These are phyloP conservation scores for Aspergillus bertholletiae DNA, from an alignment of 495 filamentous ascomycete species.

Conservation along the genomic window DNA sequence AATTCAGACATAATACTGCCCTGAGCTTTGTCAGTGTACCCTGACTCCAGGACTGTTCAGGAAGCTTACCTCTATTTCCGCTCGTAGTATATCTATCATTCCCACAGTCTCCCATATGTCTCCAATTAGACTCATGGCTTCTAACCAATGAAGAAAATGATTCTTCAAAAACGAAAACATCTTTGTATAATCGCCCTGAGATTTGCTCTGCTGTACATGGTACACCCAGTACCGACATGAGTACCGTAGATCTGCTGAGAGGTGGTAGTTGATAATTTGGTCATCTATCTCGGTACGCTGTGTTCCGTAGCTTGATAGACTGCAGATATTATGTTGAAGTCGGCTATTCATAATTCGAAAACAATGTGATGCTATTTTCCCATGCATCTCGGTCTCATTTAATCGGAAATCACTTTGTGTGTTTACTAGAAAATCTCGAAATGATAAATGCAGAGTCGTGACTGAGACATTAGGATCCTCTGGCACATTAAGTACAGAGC, in stretches of 20 bases:
- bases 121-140: slow-evolving; percentile 38
- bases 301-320: slow-evolving; percentile 20
- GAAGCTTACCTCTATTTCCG: not conserved
- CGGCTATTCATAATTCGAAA: slow-evolving; percentile 24
- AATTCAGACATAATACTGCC: no score
- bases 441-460: slow-evolving; percentile 17
- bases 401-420: slow-evolving; percentile 20
- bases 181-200: slow-evolving; percentile 12
- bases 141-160: slow-evolving; percentile 45
- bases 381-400: slow-evolving; percentile 9
- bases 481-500: slow-evolving; percentile 23
- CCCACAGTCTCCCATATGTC: slow-evolving; percentile 17
- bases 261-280: slow-evolving; percentile 8
- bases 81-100: not conserved
- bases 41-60: no score
- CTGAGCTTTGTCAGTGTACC: no score
- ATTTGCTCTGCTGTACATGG: slow-evolving; percentile 33
- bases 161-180: slow-evolving; percentile 32
- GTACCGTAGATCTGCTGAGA: slow-evolving; percentile 30
- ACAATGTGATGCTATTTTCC: slow-evolving; percentile 8
- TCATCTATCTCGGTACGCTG: slow-evolving; percentile 15
- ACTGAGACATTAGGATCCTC: slow-evolving; percentile 18
- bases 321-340: slow-evolving; percentile 36
- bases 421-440: slow-evolving; percentile 21
- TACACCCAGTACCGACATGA: slow-evolving; percentile 38